Conservation (phyloP, 148 eudicot species). For the Beta vulgaris region DNA sequence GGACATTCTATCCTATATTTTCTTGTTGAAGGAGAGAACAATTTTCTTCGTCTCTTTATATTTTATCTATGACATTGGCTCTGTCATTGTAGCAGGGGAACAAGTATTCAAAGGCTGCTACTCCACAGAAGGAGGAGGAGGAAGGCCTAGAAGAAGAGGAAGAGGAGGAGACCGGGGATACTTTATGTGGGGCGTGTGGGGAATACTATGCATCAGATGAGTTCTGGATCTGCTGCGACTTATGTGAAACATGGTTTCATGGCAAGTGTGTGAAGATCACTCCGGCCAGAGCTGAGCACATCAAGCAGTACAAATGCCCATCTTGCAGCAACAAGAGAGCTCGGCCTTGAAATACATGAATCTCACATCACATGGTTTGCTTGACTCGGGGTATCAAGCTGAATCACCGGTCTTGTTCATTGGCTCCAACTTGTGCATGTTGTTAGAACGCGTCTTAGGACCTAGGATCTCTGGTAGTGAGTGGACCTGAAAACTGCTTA, state of each 20-base stretch:
- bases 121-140: slow-evolving; percentile 47
- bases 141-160: slow-evolving; percentile 62
- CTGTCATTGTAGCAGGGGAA: slow-evolving; percentile 44
- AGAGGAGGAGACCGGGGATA: slow-evolving; percentile 79
- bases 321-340: slow-evolving; percentile 84
- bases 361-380: not conserved
- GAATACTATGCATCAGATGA: slow-evolving; percentile 73
- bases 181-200: slow-evolving; percentile 83
- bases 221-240: slow-evolving; percentile 90
- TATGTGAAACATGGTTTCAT: slow-evolving; percentile 93
- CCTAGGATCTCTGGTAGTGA: slow-evolving; percentile 17
- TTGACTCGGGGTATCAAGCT: not conserved
- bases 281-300: slow-evolving; percentile 85
- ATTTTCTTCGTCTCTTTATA: not conserved
- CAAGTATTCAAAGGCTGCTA: slow-evolving; percentile 43
- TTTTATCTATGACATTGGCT: not conserved
- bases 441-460: slow-evolving; percentile 23
- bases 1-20: no score
- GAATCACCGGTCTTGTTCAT: slow-evolving; percentile 13
- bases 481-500: slow-evolving; percentile 13
- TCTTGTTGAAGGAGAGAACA: no score
- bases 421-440: slow-evolving; percentile 29
- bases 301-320: slow-evolving; percentile 97
- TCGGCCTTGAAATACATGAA: slow-evolving; percentile 40
- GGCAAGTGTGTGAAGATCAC: slow-evolving; percentile 95